Evolutionary conservation across 768 basidiomycete species (phyloP).

Genomic region (Tylopilus balloui): DNA sequence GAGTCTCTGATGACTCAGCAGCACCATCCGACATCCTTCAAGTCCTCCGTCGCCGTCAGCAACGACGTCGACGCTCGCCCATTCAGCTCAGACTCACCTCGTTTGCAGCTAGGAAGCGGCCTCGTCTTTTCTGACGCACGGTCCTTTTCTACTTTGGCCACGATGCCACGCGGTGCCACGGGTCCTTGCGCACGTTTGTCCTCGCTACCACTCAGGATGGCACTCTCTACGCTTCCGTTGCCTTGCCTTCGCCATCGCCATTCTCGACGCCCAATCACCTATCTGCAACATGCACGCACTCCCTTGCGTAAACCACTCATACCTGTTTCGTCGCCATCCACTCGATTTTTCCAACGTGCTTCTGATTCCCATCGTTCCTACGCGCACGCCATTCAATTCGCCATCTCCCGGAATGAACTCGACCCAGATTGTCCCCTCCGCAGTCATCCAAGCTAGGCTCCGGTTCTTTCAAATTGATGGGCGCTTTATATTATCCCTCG

Average conservation of each 20-base stretch:
- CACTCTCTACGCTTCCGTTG: constrained; percentile 6
- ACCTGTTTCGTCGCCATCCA: constrained; percentile 8
- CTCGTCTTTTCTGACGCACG: constrained; percentile 8
- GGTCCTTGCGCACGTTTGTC: constrained; percentile 36
- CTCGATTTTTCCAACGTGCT: constrained; percentile 15
- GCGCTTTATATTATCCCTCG: background rate
- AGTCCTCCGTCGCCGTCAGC: constrained; percentile 10
- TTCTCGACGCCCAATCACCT: constrained; percentile 22
- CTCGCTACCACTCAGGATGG: constrained; percentile 15
- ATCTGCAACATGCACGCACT: constrained; percentile 22
- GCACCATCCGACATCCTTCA: constrained; percentile 1
- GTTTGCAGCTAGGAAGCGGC: constrained; percentile 12
- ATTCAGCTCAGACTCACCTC: constrained; percentile 16
- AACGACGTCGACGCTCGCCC: constrained; percentile 4
- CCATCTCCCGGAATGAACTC: constrained; percentile 2
- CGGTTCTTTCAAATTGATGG: constrained; percentile 23
- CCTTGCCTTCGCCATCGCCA: constrained; percentile 8
- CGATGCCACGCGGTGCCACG: constrained; percentile 29
- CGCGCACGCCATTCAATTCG: background rate
- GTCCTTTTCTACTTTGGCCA: constrained; percentile 24
- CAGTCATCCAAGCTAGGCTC: constrained; percentile 7
- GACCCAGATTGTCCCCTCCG: background rate
- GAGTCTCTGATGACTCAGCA: constrained; percentile 32
- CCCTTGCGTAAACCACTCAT: constrained; percentile 15
- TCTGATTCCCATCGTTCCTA: constrained; percentile 3